Base-by-base conservation (phyloP, 441 rosid genomes). In the Corymbia calophylla region DNA sequence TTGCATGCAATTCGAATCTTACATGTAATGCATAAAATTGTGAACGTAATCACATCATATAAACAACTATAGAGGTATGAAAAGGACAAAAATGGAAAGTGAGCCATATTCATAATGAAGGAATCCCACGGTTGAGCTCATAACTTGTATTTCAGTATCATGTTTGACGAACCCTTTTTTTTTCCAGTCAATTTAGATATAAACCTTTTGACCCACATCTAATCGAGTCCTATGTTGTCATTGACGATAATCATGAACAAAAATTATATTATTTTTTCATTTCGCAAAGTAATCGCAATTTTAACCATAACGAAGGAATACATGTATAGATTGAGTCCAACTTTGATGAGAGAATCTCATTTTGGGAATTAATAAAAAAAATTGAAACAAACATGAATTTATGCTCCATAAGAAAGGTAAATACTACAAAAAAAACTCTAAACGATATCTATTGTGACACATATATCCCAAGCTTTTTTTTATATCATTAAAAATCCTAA, bases 171-270 rank as follows among this genome's bases (percentile, higher is more conserved):
- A 68, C 14, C 23, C 1, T 9, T 18, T 68, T 17, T 58, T 23
- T 17, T 53, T 64, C 19, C 1, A 7, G 0, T 70, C 15, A 70
- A 70, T 70, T 12, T 2, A 70, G 1, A 19, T 4, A 21, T 21
- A 70, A 70, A 35, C 27, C 9, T 35, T 35, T 70, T 21, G 2
- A 31, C 15, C 15, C 0, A 35, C 1, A 19, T 19, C 5, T 3
- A 0, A 5, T 19, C 47, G 1, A 70, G 27, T 70, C 48, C 81
- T 35, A 19, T 70, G 5, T 70, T 70, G 27, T 35, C 48, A 10
- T 35, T 5, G 7, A 70, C 8, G 7, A 70, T 1, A 18, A 3
- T 70, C 1, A 0, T 3, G 27, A 70, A 2, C 25, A 18, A 9
- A 32, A 32, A 5, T 2, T 66, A 1, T 1, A 68, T 18, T 9